Evolutionary conservation across 805 yeast species (phyloP).

Genomic region (Saturnispora diversa): DNA sequence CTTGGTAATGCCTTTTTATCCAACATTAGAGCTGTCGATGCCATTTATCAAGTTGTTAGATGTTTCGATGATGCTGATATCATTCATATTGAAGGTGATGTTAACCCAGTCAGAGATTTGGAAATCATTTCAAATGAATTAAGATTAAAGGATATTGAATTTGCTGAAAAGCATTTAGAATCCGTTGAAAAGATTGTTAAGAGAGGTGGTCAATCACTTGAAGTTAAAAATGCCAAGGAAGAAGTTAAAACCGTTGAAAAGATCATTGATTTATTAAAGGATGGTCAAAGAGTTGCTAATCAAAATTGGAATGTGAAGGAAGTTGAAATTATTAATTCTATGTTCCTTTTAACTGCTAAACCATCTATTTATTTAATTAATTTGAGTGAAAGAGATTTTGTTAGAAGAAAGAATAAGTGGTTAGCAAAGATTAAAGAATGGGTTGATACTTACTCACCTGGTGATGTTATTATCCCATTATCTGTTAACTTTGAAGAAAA

Average conservation of each 20-base stretch:
- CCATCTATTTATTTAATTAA: conserved; percentile 78
- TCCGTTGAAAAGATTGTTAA: conserved; percentile 47
- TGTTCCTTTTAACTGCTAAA: conserved; percentile 76
- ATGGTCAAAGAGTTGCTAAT: conserved; percentile 54
- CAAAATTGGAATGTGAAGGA: conserved; percentile 57
- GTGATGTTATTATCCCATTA: conserved; percentile 83
- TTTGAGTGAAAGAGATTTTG: conserved; percentile 62
- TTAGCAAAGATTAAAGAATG: conserved; percentile 47
- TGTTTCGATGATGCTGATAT: conserved; percentile 97
- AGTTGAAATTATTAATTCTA: conserved; percentile 55
- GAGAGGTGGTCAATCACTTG: conserved; percentile 59
- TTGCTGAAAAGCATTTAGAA: conserved; percentile 56
- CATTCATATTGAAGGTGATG: conserved; percentile 94
- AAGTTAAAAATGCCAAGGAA: conserved; percentile 56
- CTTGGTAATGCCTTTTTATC: conserved; percentile 95
- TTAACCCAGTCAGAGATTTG: conserved; percentile 90
- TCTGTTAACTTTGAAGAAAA: conserved; percentile 89
- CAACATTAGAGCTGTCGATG: conserved; percentile 95
- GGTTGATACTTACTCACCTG: conserved; percentile 61
- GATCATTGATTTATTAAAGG: conserved; percentile 54
- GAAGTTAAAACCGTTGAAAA: conserved; percentile 51
- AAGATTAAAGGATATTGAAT: conserved; percentile 94
- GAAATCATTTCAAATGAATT: conserved; percentile 87
- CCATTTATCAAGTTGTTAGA: conserved; percentile 94
- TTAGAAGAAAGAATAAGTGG: conserved; percentile 44